Evolutionary conservation across 345 rosid species (phyloP), one percentile per base, ranked within the genome.

Genomic region (Trapa bicornis): DNA sequence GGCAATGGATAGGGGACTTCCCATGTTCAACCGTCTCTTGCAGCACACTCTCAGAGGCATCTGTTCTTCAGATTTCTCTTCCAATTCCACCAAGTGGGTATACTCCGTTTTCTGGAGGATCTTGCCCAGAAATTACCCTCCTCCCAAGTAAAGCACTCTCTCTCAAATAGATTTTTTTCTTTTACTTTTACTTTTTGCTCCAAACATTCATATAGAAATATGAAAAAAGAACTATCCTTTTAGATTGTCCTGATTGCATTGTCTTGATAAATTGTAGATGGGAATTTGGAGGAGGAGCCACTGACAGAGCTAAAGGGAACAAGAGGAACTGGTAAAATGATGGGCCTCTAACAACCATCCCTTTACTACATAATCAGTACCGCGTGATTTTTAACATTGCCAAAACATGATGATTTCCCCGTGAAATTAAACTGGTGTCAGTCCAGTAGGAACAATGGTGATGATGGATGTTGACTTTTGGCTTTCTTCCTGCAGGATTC

Each of bases 101-200:
- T 87, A 87, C 67, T 89, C 90, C 16, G 88, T 87, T 17, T 85
- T 87, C 50, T 87, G 93, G 93, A 85, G 93, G 73, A 83, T 83
- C 47, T 71, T 87, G 73, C 93, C 93, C n/a, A 74, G 93, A 56
- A 87, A 85, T 72, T 85, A 83, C 75, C 93, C 93, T 72, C 89
- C 93, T 39, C 93, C 93, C 10, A 85, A 83, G 93, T 85, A 85
- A 67, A 77, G 62, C 17, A 11, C 35, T 37, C 15, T 41, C 5
- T 8, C 33, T 37, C 67, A 22, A 22, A 22, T 22, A 22, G 29
- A 22, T 22, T 22, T 22, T 22, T 22, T 22, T 22, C 29, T 22
- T 22, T 22, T 22, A 22, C 29, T 22, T 22, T 22, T 22, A 22
- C 29, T 22, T 22, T 22, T 22, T 22, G 29, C 29, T 22, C 29